Base-by-base conservation (phyloP, 352 stramenopile genomes). In the Pythium grandisporangium region DNA sequence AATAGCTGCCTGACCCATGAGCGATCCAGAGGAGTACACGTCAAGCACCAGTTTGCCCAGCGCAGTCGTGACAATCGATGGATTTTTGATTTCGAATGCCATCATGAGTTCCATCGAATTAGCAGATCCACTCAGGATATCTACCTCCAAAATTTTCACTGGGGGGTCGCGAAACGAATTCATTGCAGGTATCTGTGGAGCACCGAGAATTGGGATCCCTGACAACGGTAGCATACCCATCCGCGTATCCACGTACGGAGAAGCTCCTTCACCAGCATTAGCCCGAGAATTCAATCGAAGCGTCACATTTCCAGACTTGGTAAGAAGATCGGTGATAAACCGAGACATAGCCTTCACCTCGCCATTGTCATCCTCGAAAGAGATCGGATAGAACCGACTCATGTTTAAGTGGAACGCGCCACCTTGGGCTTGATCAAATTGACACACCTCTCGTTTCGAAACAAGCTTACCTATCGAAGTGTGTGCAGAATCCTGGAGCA, bases 371-470 rank as follows among this genome's bases (percentile, higher is more conserved):
- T 54, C 22, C n/a, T n/a, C n/a, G 42, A 89, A 84, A 14, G 56
- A 48, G 33, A 89, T 69, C 13, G 70, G 54, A 37, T 90, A 90
- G 38, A 61, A 85, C 8, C 65, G 47, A 11, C 53, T 72, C 76
- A 90, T 86, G 30, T 90, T 85, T 30, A 90, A 56, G 3, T 63
- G 67, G 41, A 90, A 90, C 13, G 61, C 58, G 12, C 69, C 72
- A 25, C 43, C 63, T 11, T 65, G 57, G 5, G 59, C 45, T 42
- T 84, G 71, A 38, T 83, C 79, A 46, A 76, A 90, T 24, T 79
- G 52, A 36, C 76, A 90, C 1, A 34, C 32, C 39, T 90, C 76
- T 16, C 70, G 57, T 4, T 39, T 51, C 21, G 73, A 85, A 12
- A 58, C 51, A 10, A 90, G 53, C n/a, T 48, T 55, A 12, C 76